Evolutionary conservation across 2,329 filamentous ascomycete species (phyloP).

Genomic region (Sclerotiophoma versabilis): DNA sequence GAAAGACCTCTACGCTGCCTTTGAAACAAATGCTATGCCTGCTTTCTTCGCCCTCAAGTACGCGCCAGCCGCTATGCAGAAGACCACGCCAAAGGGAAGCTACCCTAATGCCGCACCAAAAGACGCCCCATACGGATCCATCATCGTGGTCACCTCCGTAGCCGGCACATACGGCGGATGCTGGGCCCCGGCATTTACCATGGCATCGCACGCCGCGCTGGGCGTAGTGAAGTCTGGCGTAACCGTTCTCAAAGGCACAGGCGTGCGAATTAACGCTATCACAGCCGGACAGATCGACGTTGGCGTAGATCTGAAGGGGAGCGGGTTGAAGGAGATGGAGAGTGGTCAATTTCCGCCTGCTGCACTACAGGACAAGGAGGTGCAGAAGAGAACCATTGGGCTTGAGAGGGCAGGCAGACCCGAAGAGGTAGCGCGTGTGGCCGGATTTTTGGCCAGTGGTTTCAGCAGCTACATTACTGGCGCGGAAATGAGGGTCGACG

Average conservation of each 20-base stretch:
- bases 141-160: constrained; percentile 67
- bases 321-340: constrained; percentile 52
- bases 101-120: constrained; percentile 70
- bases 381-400: constrained; percentile 61
- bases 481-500: constrained; percentile 68
- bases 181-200: constrained; percentile 68
- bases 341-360: constrained; percentile 63
- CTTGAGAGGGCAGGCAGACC: constrained; percentile 65
- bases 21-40: constrained; percentile 67
- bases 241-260: constrained; percentile 63
- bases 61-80: constrained; percentile 68
- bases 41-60: constrained; percentile 72
- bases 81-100: constrained; percentile 61
- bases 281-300: constrained; percentile 57
- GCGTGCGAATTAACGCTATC: constrained; percentile 66
- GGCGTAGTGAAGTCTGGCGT: constrained; percentile 68
- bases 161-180: constrained; percentile 65
- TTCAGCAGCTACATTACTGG: constrained; percentile 70
- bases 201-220: constrained; percentile 66
- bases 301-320: constrained; percentile 53
- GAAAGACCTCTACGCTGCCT: constrained; percentile 62
- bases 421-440: constrained; percentile 66
- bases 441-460: constrained; percentile 67
- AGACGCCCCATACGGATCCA: constrained; percentile 65
- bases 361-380: constrained; percentile 58